Percentiles rank a stretch among this genome's conserved stretches.
These are phyloP conservation scores for Astrephomene gubernaculifera DNA, from an alignment of 139 green algal species.

Conservation along the genomic window DNA sequence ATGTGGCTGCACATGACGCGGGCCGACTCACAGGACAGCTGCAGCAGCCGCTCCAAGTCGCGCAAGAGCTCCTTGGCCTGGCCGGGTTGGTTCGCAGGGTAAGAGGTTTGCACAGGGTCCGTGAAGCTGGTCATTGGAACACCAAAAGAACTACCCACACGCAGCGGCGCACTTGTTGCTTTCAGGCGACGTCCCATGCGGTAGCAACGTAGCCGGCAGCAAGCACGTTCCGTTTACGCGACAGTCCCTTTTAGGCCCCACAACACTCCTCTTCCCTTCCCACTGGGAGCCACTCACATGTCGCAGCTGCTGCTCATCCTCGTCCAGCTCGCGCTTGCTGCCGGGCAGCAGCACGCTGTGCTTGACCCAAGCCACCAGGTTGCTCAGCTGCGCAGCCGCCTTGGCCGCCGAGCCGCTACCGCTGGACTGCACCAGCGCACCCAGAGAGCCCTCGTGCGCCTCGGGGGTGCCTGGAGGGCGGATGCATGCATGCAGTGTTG, in stretches of 20 bases:
- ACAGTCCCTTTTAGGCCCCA: no score
- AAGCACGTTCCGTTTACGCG: no score
- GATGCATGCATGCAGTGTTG: no score
- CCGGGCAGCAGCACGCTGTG: constrained; percentile 5
- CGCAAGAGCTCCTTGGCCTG: constrained; percentile 59
- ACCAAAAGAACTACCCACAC: no score
- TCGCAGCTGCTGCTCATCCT: constrained; percentile 46
- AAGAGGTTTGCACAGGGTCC: no score
- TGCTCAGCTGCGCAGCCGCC: constrained; percentile 42
- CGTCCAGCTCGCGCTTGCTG: constrained; percentile 38
- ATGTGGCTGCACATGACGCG: constrained; percentile 48
- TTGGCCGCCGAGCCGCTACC: constrained; percentile 1
- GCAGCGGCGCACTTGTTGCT: no score
- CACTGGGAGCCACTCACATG: constrained; percentile 13
- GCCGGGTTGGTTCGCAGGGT: no score
- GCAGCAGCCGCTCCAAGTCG: constrained; percentile 60
- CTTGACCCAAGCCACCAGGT: constrained; percentile 46
- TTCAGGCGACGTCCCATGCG: no score
- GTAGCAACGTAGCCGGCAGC: no score
- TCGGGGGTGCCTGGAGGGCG: neutral
- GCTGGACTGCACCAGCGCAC: neutral
- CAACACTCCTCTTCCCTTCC: no score
- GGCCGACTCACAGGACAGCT: constrained; percentile 36
- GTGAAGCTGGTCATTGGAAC: no score
- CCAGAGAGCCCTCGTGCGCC: constrained; percentile 1